A percentile compares a stretch with the other conserved stretches of the same genome.
Evolutionary conservation across 495 filamentous ascomycete genomes (phyloP).

Genomic region (Penicillium pancosmium): DNA sequence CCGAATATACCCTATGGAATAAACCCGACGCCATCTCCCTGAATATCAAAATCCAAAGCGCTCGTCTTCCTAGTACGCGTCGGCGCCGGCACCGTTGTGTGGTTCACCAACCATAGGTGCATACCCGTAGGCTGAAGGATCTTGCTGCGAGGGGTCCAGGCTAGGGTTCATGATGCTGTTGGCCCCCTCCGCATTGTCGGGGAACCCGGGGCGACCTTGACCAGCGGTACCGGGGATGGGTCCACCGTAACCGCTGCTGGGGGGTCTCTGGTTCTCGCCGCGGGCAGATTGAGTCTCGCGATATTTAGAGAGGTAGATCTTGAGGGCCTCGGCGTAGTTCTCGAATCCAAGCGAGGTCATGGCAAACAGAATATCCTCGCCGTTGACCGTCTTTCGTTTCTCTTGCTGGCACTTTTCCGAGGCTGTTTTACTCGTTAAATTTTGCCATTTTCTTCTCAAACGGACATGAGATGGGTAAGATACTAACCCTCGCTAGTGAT

Average conservation of each 20-base stretch:
- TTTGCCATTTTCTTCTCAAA: not conserved
- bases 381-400: constrained; percentile 98
- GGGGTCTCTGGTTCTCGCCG: constrained; percentile 73
- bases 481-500: constrained; percentile 95
- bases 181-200: constrained; percentile 57
- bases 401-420: constrained; percentile 99
- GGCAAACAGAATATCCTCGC: constrained; percentile 96
- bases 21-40: constrained; percentile 5
- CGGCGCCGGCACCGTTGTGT: constrained; percentile 69
- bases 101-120: constrained; percentile 59
- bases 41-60: not conserved
- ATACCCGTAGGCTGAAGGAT: constrained; percentile 63
- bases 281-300: constrained; percentile 85
- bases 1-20: constrained; percentile 5
- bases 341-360: constrained; percentile 99
- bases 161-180: constrained; percentile 63
- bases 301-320: constrained; percentile 97
- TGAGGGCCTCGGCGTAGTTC: constrained; percentile 96
- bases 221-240: constrained; percentile 50
- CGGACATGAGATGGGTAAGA: not conserved
- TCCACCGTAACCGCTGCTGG: constrained; percentile 69
- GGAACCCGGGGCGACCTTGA: constrained; percentile 55
- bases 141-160: constrained; percentile 62
- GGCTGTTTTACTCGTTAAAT: constrained; percentile 56
- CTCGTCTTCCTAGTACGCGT: constrained; percentile 42